Conservation (phyloP, 1,284 basidiomycete species). For the Ustilago esculenta region DNA sequence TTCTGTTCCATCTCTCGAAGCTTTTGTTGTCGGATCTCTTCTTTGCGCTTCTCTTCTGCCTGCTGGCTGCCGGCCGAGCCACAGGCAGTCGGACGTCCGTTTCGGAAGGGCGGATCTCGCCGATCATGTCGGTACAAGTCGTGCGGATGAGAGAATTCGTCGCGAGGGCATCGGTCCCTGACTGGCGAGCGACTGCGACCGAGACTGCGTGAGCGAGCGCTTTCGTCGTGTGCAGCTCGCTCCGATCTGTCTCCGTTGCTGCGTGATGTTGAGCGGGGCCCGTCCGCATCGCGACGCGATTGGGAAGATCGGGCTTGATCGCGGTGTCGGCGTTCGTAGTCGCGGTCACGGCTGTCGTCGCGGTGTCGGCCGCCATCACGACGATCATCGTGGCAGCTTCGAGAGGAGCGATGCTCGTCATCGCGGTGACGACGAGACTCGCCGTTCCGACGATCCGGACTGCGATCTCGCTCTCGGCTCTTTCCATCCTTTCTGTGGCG, state of each 20-base stretch:
- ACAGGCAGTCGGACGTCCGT: too few species aligned
- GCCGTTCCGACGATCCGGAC: slow-evolving; percentile 19
- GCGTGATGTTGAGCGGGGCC: neutral
- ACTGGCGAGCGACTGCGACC: slow-evolving; percentile 25
- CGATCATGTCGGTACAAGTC: slow-evolving; percentile 2
- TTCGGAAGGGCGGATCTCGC: neutral
- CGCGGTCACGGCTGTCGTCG: slow-evolving; percentile 21
- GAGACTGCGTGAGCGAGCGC: slow-evolving; percentile 17
- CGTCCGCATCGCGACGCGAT: neutral
- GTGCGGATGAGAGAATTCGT: slow-evolving; percentile 3
- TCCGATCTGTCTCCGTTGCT: neutral
- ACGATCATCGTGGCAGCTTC: slow-evolving; percentile 30
- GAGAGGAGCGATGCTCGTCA: slow-evolving; percentile 23
- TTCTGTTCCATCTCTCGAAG: slow-evolving; percentile 85
- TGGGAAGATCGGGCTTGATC: slow-evolving; percentile 1
- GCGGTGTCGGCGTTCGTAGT: slow-evolving; percentile 40
- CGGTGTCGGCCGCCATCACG: slow-evolving; percentile 57
- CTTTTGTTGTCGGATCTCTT: slow-evolving; percentile 78
- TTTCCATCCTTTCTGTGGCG: slow-evolving; percentile 63
- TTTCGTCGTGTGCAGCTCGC: slow-evolving; percentile 36
- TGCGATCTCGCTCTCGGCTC: slow-evolving; percentile 8
- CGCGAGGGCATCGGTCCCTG: neutral
- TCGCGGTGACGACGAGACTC: slow-evolving; percentile 28
- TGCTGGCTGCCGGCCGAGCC: slow-evolving; percentile 51
- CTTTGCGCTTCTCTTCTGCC: slow-evolving; percentile 54